phyloP scores from a whole-genome alignment of 1,284 basidiomycete genomes.

The Rhodotorula glutinis region DNA sequence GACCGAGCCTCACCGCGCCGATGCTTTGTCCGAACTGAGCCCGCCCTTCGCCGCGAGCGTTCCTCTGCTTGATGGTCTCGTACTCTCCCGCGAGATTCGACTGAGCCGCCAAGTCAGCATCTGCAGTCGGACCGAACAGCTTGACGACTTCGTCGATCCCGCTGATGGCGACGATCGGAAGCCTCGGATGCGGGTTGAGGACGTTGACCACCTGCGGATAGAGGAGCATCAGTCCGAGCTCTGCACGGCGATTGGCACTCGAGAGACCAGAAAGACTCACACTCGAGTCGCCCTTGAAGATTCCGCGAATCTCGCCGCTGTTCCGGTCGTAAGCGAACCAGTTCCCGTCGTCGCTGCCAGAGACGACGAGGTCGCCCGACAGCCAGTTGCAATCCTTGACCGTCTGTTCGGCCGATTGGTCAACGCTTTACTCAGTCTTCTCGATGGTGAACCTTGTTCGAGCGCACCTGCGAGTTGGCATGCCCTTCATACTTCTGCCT shows the following conservation, averaged over 20 bases:
- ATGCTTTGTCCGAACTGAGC: not conserved
- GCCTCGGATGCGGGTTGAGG: slow-evolving; percentile 75
- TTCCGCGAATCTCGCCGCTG: slow-evolving; percentile 63
- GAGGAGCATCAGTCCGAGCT: not conserved
- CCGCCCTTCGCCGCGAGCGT: slow-evolving; percentile 2
- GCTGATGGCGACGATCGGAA: slow-evolving; percentile 76
- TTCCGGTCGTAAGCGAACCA: slow-evolving; percentile 75
- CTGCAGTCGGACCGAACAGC: slow-evolving; percentile 65
- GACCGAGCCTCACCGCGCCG: not conserved
- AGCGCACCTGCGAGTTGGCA: slow-evolving; percentile 58
- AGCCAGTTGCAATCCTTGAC: slow-evolving; percentile 78
- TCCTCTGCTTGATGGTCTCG: slow-evolving; percentile 50
- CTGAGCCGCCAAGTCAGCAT: slow-evolving; percentile 50
- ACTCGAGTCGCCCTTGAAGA: slow-evolving; percentile 77
- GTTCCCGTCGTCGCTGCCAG: slow-evolving; percentile 82
- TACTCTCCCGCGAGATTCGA: slow-evolving; percentile 81
- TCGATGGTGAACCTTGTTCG: rapidly evolving
- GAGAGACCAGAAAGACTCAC: slow-evolving; percentile 1
- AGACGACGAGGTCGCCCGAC: slow-evolving; percentile 72
- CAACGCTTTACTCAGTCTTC: no score
- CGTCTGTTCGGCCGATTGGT: slow-evolving; percentile 55
- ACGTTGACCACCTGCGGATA: slow-evolving; percentile 64
- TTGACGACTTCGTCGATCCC: slow-evolving; percentile 84
- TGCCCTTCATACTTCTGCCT: slow-evolving; percentile 66
- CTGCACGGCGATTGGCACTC: no score